Evolutionary conservation across 2,329 filamentous ascomycete species (phyloP).

Genomic region (Aspergillus proliferans): DNA sequence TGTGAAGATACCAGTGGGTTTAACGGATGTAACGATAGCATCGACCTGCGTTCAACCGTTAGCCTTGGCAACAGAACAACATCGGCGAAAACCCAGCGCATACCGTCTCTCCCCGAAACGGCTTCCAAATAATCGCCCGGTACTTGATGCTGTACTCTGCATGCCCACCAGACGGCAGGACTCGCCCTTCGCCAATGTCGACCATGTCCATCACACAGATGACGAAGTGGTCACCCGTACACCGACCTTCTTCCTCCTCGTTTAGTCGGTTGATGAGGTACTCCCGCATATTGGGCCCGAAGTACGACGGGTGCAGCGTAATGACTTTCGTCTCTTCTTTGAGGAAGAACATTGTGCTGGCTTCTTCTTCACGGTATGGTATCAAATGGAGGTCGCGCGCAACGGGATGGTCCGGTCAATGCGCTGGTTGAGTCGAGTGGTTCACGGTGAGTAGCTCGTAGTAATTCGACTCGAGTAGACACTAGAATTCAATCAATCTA

Average conservation of each 20-base stretch:
- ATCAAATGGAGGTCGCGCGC: neutral
- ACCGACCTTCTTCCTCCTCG: slow-evolving; percentile 89
- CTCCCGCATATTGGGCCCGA: slow-evolving; percentile 87
- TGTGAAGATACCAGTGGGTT: slow-evolving; percentile 74
- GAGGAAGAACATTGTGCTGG: slow-evolving; percentile 82
- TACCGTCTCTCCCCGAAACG: slow-evolving; percentile 97
- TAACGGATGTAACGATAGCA: slow-evolving; percentile 85
- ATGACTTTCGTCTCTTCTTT: slow-evolving; percentile 94
- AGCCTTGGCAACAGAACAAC: slow-evolving; percentile 15
- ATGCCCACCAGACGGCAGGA: slow-evolving; percentile 82
- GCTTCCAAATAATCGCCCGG: slow-evolving; percentile 93
- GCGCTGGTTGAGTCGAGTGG: neutral
- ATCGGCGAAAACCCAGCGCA: slow-evolving; percentile 24
- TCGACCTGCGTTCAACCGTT: slow-evolving; percentile 63
- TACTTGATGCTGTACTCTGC: slow-evolving; percentile 95
- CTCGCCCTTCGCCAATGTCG: slow-evolving; percentile 86
- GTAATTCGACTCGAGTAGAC: no score
- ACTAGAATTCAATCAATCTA: no score
- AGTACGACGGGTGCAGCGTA: slow-evolving; percentile 93
- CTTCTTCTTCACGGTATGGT: neutral
- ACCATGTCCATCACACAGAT: slow-evolving; percentile 97
- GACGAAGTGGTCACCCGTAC: slow-evolving; percentile 93
- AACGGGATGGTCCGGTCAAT: neutral
- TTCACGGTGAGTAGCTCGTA: neutral
- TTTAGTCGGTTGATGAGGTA: slow-evolving; percentile 84